phyloP scores from a whole-genome alignment of 225 moss, liverwort and hornwort species.

The Bryum argenteum region DNA sequence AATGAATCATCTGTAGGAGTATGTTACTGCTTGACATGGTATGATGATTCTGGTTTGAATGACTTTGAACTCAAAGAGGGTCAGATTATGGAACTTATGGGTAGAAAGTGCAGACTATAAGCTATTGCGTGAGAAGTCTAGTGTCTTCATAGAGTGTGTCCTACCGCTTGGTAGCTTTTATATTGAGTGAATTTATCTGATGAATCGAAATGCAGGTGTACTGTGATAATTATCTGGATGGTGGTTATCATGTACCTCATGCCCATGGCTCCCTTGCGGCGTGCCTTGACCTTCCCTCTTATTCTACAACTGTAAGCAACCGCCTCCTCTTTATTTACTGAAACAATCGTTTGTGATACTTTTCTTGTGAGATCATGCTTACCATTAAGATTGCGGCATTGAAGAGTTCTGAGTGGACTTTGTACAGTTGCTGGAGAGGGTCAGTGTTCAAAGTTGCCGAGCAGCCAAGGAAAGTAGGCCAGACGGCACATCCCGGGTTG shows the following conservation, averaged over 20 bases:
- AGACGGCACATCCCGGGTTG: slow-evolving; percentile 43
- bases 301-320: slow-evolving; percentile 65
- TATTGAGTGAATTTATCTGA: not conserved
- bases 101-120: not conserved
- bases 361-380: slow-evolving; percentile 15
- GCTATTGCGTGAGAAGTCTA: slow-evolving; percentile 4
- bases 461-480: slow-evolving; percentile 38
- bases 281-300: slow-evolving; percentile 74
- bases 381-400: slow-evolving; percentile 11
- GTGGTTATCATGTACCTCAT: slow-evolving; percentile 90
- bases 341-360: slow-evolving; percentile 11
- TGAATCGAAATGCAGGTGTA: slow-evolving; percentile 63
- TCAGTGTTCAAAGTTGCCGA: slow-evolving; percentile 85
- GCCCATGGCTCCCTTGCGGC: slow-evolving; percentile 81
- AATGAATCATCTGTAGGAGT: not conserved
- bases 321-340: slow-evolving; percentile 7
- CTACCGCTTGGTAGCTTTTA: not conserved
- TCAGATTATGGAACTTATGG: not conserved
- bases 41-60: not conserved
- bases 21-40: not conserved
- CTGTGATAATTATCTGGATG: slow-evolving; percentile 97
- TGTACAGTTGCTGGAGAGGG: slow-evolving; percentile 73
- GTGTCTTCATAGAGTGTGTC: not conserved
- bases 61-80: not conserved
- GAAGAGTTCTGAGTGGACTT: slow-evolving; percentile 17